Conservation (phyloP, 768 basidiomycete genomes). For the Tulasnella sp. region DNA sequence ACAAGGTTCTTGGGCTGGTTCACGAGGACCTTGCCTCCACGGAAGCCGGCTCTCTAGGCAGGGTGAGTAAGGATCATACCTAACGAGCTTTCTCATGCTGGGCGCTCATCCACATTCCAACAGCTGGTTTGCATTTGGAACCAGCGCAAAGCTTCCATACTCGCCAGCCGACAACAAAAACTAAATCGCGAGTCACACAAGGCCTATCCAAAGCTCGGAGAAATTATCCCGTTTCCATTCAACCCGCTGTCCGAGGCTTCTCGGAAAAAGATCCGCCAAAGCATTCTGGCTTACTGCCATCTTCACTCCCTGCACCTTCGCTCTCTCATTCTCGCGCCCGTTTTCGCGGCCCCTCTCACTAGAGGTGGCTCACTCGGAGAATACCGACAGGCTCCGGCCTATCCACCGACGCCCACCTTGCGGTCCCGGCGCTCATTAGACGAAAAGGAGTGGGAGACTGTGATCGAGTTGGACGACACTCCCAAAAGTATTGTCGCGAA, state of each 20-base stretch:
- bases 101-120: background rate
- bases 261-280: slow-evolving; percentile 4
- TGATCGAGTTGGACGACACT: background rate
- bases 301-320: slow-evolving; percentile 8
- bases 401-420: background rate
- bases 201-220: background rate
- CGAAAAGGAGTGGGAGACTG: background rate
- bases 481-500: background rate
- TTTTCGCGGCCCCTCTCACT: background rate
- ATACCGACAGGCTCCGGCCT: background rate
- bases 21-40: slow-evolving; percentile 12
- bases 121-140: slow-evolving; percentile 12
- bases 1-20: slow-evolving; percentile 22
- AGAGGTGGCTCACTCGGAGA: background rate
- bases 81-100: background rate
- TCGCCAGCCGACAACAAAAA: background rate
- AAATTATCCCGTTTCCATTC: slow-evolving; percentile 18
- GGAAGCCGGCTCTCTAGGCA: slow-evolving; percentile 7
- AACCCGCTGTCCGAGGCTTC: slow-evolving; percentile 10
- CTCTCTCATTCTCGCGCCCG: slow-evolving; percentile 13
- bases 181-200: background rate
- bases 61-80: background rate
- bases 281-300: slow-evolving; percentile 17
- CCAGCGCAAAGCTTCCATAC: slow-evolving; percentile 1
- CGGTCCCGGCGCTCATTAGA: background rate